These are phyloP conservation scores for Dictyostelium intermedium DNA, from an alignment of 78 protist species.

Conservation along the genomic window DNA sequence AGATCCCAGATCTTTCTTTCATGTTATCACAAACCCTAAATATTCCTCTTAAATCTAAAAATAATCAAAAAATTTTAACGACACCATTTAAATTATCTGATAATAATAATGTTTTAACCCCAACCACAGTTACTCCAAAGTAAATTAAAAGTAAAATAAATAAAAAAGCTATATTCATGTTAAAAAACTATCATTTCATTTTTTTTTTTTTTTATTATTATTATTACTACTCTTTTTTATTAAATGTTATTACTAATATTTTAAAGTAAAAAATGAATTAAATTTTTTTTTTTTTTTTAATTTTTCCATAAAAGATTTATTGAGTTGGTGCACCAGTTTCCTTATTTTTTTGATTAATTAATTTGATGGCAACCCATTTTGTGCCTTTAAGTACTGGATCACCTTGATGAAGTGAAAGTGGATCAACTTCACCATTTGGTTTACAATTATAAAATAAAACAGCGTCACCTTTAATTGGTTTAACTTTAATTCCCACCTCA, in stretches of 20 bases:
- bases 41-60: slow-evolving; percentile 17
- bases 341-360: slow-evolving; percentile 44
- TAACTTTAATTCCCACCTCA: slow-evolving; percentile 48
- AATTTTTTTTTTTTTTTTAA: too few relatives aligned
- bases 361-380: slow-evolving; percentile 69
- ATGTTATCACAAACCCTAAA: slow-evolving; percentile 25
- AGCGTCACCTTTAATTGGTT: slow-evolving; percentile 76
- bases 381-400: slow-evolving; percentile 76
- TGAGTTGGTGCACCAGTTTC: not conserved
- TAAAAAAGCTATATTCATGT: not conserved
- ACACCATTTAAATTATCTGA: slow-evolving; percentile 33
- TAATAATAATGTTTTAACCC: not conserved
- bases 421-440: slow-evolving; percentile 78
- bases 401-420: slow-evolving; percentile 71
- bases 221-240: not conserved
- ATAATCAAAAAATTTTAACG: slow-evolving; percentile 5
- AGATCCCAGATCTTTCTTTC: slow-evolving; percentile 52
- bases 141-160: not conserved
- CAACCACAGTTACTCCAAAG: not conserved
- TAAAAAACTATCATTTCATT: not conserved
- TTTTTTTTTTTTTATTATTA: not conserved
- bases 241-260: not conserved
- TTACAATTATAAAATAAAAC: slow-evolving; percentile 79
- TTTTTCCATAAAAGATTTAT: not conserved
- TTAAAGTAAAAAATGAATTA: not conserved